A percentile compares a stretch with the other conserved stretches of the same genome.
These are phyloP conservation scores for Pterocarpus macrocarpus DNA, from an alignment of 306 rosid species.

Conservation along the genomic window DNA sequence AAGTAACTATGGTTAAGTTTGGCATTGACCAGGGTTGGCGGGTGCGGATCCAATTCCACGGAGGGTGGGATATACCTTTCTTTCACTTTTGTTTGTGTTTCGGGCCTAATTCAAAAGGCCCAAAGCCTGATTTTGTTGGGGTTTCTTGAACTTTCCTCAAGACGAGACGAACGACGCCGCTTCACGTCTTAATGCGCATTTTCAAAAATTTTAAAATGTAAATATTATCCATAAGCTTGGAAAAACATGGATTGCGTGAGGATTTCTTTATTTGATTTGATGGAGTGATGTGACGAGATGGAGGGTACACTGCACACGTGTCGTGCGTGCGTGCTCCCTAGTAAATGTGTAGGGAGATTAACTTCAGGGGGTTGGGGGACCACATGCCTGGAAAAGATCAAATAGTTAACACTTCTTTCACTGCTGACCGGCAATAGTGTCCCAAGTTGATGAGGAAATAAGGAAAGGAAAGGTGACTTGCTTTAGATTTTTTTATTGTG, in stretches of 20 bases:
- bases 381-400: background rate
- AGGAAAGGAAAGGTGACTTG: background rate
- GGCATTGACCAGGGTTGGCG: constrained; percentile 52
- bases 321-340: background rate
- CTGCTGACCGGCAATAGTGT: no score
- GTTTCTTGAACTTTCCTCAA: background rate
- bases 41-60: constrained; percentile 34
- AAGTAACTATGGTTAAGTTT: constrained; percentile 48
- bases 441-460: background rate
- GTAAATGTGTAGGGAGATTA: background rate
- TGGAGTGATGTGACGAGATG: background rate
- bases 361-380: background rate
- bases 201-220: no score
- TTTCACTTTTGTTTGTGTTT: background rate
- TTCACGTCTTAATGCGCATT: background rate
- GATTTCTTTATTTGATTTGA: background rate
- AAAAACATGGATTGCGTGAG: background rate
- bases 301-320: background rate
- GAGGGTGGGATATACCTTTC: background rate
- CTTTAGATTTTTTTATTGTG: background rate
- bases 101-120: background rate
- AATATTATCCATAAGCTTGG: background rate
- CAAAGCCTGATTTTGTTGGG: background rate
- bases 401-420: background rate
- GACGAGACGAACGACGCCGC: constrained; percentile 27